phyloP scores from a whole-genome alignment of 495 filamentous ascomycete genomes.

The Penicillium bialowiezense region DNA sequence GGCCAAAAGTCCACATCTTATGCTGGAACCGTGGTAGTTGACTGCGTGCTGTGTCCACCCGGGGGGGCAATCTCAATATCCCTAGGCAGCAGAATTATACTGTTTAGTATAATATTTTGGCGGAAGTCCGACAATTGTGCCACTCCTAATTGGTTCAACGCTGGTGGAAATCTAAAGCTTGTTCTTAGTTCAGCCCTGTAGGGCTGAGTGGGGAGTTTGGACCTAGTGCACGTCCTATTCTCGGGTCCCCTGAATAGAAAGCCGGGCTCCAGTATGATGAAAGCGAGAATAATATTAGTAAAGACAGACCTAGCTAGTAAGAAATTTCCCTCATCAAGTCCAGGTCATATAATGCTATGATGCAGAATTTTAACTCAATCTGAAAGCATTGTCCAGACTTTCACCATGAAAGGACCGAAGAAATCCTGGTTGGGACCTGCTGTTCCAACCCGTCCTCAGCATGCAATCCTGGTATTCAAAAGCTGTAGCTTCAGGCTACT shows the following conservation, averaged over 20 bases:
- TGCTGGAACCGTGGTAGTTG: no score
- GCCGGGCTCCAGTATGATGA: background rate
- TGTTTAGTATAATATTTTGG: no score
- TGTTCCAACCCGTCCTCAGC: background rate
- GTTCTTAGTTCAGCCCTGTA: constrained; percentile 1
- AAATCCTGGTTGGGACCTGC: background rate
- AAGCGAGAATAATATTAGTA: background rate
- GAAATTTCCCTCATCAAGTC: no score
- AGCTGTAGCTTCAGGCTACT: constrained; percentile 11
- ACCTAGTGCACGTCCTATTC: background rate
- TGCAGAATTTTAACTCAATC: no score
- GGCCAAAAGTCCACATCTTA: no score
- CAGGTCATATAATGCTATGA: no score
- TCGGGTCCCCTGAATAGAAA: background rate
- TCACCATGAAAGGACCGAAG: background rate
- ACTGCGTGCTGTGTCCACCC: no score
- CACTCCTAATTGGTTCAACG: background rate
- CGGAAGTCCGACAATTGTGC: no score
- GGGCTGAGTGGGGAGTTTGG: constrained; percentile 1
- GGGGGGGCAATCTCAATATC: no score
- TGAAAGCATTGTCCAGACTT: background rate
- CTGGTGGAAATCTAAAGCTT: background rate
- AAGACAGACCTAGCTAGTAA: background rate
- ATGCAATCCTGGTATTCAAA: background rate
- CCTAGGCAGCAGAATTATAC: no score